phyloP scores from a whole-genome alignment of 306 rosid species.

The Lotus japonicus region DNA sequence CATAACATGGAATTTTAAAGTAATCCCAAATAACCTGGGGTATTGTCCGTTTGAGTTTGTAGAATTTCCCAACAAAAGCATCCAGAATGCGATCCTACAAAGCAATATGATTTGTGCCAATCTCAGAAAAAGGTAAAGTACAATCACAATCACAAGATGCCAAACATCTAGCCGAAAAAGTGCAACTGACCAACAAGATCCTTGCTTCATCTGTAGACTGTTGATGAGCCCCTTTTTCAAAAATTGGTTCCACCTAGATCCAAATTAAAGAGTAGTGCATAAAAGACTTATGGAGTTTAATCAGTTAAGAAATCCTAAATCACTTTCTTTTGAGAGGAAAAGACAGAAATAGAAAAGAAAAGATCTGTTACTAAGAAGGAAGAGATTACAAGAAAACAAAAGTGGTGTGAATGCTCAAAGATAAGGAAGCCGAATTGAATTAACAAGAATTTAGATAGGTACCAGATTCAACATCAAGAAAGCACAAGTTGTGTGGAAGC shows the following conservation, averaged over 20 bases:
- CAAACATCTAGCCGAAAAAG: conserved; percentile 16
- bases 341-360: not conserved
- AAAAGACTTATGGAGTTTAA: conserved; percentile 15
- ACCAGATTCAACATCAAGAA: conserved; percentile 99
- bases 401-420: too few species aligned
- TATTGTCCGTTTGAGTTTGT: conserved; percentile 88
- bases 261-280: conserved; percentile 22
- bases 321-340: not conserved
- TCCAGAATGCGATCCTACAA: conserved; percentile 92
- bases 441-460: conserved; percentile 29
- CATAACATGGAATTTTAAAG: not conserved
- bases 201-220: conserved; percentile 97
- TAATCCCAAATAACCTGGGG: conserved; percentile 66
- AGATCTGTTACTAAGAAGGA: not conserved
- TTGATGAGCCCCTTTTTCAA: conserved; percentile 94
- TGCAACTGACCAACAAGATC: conserved; percentile 69
- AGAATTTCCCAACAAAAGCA: conserved; percentile 95
- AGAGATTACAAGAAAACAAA: not conserved
- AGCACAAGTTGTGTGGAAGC: conserved; percentile 98
- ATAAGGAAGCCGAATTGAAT: too few species aligned
- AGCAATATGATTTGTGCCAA: conserved; percentile 14
- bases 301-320: conserved; percentile 7
- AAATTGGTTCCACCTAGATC: conserved; percentile 93
- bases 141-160: not conserved
- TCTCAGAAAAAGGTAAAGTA: conserved; percentile 17